Base-by-base conservation (phyloP, 345 rosid species). In the Salix koriyanagi region DNA sequence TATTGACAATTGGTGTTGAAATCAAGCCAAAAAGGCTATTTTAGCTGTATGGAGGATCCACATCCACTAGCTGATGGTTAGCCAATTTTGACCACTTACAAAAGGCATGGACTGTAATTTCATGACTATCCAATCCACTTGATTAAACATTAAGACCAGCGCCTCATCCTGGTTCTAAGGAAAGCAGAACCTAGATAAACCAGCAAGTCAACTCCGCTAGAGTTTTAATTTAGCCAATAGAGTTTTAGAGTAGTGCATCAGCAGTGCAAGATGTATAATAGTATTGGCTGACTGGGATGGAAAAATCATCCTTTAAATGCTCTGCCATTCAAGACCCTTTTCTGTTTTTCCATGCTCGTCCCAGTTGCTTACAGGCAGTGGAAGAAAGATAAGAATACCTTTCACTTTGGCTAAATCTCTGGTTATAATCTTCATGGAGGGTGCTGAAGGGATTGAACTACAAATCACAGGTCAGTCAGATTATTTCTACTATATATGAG, bases 401-500 rank as follows among this genome's bases (percentile, higher is more conserved):
- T 1, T 21, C 23, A 4, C 15, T 10, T 41, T 41, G 14, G 13
- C 44, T 41, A 41, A 1, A 41, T 41, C 13, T 19, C 3, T 21
- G 18, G 42, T 7, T 44, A 41, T 39, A 52, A 67, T 36, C 69
- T 68, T 68, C 83, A 77, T 83, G 85, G 83, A 73, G 77, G 69
- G 68, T 56, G 67, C 73, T 73, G 68, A 6, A 62, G 80, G 74
- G 48, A 70, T 69, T 60, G 70, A 70, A 37, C 76, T n/a, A 4
- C 77, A 79, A 76, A 69, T 23, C 60, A 66, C 75, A 76, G 83
- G 85, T 83, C 19, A 73, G 85, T 72, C 42, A 14, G 28, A 21
- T 62, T 62, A 62, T 25, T 28, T 25, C 12, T 46, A 46, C 50
- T 46, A 46, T 46, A 46, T 0, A 46, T 14, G 16, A 12, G 14